Evolutionary conservation across 768 basidiomycete genomes (phyloP), one percentile per base, ranked within the genome.

Genomic region (Termitomyces sp.): DNA sequence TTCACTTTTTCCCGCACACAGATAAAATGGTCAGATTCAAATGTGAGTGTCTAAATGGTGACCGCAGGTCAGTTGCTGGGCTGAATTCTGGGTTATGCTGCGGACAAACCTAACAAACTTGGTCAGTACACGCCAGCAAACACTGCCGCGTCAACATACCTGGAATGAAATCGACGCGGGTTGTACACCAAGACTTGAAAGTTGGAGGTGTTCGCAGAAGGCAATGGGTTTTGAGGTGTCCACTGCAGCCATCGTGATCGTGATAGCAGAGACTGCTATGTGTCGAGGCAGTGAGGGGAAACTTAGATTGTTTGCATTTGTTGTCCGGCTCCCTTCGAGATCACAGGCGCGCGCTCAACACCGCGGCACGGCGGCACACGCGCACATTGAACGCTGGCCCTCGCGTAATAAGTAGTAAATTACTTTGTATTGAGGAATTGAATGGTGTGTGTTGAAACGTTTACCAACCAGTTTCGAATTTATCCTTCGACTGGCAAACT

Each of bases 1-100:
- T 90, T 87, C 68, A 93, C 83, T 73, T 94, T 95, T 78, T 98
- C 96, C 56, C 96, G 90, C 59, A 98, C 86, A 72, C 97, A 98
- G 66, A 99, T 97, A 75, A 92, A 99, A 71, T 92, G 91, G 80
- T 99, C 97, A 62, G 93, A 96, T 76, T 98, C 95, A 63, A 99
- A 81, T 5, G 97, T 98, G 63, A 98, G 77, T 25, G 90, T 93
- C 92, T 94, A 62, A 25, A 60, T 21, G 43, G 59, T 41, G 8
- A 17, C 44, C 9, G 19, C 23, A 6, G 8, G 37, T 62, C 45
- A 63, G 48, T 42, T 52, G 16, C 27, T n/a, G 25, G 37, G 29
- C 23, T 57, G 40, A 29, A 27, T 19, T 35, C 17, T 43, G 16
- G 12, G 12, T 34, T 35, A 53, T 52, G 50, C 53, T 59, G 54